These are phyloP conservation scores for Penicillium coffeae DNA, from an alignment of 495 filamentous ascomycete species.

Conservation along the genomic window DNA sequence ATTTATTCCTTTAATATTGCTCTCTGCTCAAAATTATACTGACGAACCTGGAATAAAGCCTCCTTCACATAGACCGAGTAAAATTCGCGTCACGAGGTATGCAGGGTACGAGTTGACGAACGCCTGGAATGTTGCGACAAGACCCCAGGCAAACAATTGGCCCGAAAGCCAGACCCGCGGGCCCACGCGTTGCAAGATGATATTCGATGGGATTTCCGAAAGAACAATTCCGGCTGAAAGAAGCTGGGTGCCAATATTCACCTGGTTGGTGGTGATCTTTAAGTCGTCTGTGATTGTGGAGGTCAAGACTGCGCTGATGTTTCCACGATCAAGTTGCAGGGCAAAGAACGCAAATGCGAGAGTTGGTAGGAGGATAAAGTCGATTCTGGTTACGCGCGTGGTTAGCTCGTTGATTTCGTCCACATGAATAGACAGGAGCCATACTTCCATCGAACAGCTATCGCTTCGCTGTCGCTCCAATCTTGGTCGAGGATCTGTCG, in stretches of 20 bases:
- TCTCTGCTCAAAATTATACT: too few relatives aligned
- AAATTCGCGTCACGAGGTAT: conserved; percentile 48
- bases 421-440: background rate
- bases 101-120: conserved; percentile 51
- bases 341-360: conserved; percentile 56
- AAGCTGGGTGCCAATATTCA: conserved; percentile 55
- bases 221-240: conserved; percentile 55
- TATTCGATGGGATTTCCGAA: conserved; percentile 55
- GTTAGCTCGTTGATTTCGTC: background rate
- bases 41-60: conserved; percentile 56
- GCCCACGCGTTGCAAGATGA: conserved; percentile 52
- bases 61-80: conserved; percentile 55
- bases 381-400: conserved; percentile 31
- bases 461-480: conserved; percentile 28
- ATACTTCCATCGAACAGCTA: conserved; percentile 28
- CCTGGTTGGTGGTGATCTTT: conserved; percentile 52
- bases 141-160: conserved; percentile 57
- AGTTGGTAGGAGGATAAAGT: conserved; percentile 49
- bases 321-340: conserved; percentile 53
- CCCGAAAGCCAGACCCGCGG: conserved; percentile 51
- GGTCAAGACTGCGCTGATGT: conserved; percentile 49
- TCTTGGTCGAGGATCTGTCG: conserved; percentile 28
- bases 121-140: conserved; percentile 56
- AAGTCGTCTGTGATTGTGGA: conserved; percentile 50
- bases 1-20: too few relatives aligned